Evolutionary conservation across 805 yeast genomes (phyloP), one percentile per base, ranked within the genome.

Genomic region (Wickerhamiella cacticola): DNA sequence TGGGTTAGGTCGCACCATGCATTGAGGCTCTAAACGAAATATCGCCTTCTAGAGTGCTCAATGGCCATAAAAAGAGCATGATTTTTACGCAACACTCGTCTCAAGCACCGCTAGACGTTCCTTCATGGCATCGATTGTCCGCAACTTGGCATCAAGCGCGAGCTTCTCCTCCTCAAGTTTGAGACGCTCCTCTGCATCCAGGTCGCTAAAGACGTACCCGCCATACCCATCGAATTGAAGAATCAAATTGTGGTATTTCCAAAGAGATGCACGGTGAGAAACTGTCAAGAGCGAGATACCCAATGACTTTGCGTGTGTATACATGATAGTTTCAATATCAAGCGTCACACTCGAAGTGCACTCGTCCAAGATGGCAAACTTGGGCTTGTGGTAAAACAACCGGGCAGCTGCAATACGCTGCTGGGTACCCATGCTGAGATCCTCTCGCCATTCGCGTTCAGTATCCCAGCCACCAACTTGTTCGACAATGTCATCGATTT

Each of bases 281-380:
- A 88, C 96, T 0, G 95, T 85, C 33, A 88, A 67, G 16, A 88
- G 73, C 0, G 95, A 82, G 49, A 87, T 86, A 0, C 85, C 84
- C 52, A 83, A 69, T 15, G 72, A 68, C 60, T 82, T 83, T 0
- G 96, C 95, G 58, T 82, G 81, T 45, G 77, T 65, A 59, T 88
- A 88, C 84, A 89, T 87, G 56, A 80, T 78, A 52, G 82, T 85
- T 61, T 88, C 97, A 77, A 87, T 80, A 51, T 82, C 83, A 9
- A 92, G 84, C 0, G 96, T 80, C 1, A 88, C 94, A 1, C 95
- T 89, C 3, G 95, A 85, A 0, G 97, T 88, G 64, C 96, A 88
- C 68, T 88, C 97, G 66, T 88, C 97, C 54, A 88, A 69, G 22
- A 88, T 95, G 0, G 97, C 97, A 70, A 87, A 88, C 63, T 78